Evolutionary conservation across 306 rosid species (phyloP).

Genomic region (Prunus davidiana): DNA sequence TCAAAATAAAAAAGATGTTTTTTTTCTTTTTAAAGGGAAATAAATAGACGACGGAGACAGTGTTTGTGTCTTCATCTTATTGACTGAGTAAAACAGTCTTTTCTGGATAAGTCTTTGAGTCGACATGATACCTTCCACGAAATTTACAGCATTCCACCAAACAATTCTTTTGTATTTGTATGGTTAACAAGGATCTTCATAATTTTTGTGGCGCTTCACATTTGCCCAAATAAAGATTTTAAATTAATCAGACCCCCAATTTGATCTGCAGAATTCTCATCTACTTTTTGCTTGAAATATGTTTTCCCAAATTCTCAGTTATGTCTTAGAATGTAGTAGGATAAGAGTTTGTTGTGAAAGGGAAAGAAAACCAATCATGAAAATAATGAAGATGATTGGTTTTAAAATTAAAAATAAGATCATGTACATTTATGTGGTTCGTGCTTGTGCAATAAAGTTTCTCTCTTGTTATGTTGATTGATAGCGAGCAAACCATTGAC

Average conservation of each 20-base stretch:
- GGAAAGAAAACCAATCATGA: neutral
- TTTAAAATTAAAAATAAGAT: neutral
- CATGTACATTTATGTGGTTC: too few species aligned
- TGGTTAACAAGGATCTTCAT: neutral
- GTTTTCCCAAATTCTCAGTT: too few species aligned
- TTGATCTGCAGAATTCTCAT: too few species aligned
- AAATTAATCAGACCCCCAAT: too few species aligned
- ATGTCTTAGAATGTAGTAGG: too few species aligned
- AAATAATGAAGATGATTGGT: neutral
- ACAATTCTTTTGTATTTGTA: neutral
- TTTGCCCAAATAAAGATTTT: neutral
- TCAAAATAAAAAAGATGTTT: neutral
- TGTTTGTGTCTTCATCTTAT: neutral
- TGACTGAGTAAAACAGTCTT: neutral
- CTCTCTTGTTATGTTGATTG: neutral
- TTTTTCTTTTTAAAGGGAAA: neutral
- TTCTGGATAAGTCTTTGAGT: neutral
- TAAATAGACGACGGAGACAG: neutral
- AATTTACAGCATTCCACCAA: neutral
- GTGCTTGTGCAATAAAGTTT: neutral
- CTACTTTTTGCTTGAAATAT: too few species aligned
- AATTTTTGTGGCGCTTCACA: neutral
- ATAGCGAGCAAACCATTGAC: neutral
- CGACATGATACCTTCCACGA: neutral
- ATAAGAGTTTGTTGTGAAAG: neutral